These are phyloP conservation scores for Chlorella sp. DNA, from an alignment of 139 green algal genomes.

Conservation along the genomic window DNA sequence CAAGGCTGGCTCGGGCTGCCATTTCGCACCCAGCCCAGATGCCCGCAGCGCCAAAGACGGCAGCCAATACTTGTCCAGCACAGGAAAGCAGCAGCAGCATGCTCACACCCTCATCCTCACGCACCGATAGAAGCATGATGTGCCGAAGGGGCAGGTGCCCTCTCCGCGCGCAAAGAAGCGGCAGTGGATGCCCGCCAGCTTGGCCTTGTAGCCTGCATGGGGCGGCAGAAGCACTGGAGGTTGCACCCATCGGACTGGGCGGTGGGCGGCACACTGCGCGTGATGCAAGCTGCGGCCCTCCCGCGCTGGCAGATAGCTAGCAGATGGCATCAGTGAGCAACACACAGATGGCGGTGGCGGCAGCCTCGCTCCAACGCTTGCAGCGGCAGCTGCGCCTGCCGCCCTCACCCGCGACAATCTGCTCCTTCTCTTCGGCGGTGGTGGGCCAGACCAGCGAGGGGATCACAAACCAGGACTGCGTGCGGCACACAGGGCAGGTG, in stretches of 20 bases:
- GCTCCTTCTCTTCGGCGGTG: constrained; percentile 62
- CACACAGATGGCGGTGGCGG: not conserved
- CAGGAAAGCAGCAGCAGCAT: too few relatives aligned
- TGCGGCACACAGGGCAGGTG: constrained; percentile 81
- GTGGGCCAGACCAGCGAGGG: constrained; percentile 72
- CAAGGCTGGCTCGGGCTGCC: too few relatives aligned
- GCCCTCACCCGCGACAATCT: constrained; percentile 46
- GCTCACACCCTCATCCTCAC: too few relatives aligned
- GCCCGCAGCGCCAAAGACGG: too few relatives aligned
- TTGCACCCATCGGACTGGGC: too few relatives aligned
- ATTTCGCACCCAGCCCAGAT: too few relatives aligned
- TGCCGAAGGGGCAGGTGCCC: constrained; percentile 78
- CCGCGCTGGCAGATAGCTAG: too few relatives aligned
- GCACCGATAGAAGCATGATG: constrained; percentile 81
- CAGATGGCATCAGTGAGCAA: too few relatives aligned
- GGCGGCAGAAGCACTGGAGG: not conserved
- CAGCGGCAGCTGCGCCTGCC: not conserved
- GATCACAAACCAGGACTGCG: constrained; percentile 70
- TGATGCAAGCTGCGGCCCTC: too few relatives aligned
- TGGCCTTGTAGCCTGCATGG: constrained; percentile 57
- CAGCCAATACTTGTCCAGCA: too few relatives aligned
- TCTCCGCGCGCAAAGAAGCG: constrained; percentile 40
- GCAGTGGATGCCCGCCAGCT: constrained; percentile 65
- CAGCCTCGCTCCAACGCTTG: not conserved
- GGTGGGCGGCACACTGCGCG: too few relatives aligned